A percentile compares a stretch with the other conserved stretches of the same genome.
These are phyloP conservation scores for Adansonia digitata DNA, from an alignment of 345 rosid species.

Conservation along the genomic window DNA sequence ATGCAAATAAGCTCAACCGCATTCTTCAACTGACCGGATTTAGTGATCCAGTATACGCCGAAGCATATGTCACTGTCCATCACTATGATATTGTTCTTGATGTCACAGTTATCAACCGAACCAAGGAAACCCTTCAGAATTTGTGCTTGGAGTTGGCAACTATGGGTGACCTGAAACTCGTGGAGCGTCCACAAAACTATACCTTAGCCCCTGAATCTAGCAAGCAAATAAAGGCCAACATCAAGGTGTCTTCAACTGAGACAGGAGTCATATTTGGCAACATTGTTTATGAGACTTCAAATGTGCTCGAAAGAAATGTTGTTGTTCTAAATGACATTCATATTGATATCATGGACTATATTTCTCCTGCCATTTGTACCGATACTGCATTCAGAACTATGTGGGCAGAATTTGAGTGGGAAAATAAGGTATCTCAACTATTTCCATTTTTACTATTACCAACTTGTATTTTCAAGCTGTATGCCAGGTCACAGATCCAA, in stretches of 20 bases:
- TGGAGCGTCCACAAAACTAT: constrained; percentile 96
- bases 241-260: constrained; percentile 97
- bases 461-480: not conserved
- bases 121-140: constrained; percentile 97
- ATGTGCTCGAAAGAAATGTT: constrained; percentile 76
- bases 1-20: constrained; percentile 93
- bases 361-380: constrained; percentile 84
- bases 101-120: constrained; percentile 85
- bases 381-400: constrained; percentile 89
- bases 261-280: constrained; percentile 98
- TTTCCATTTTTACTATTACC: not conserved
- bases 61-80: constrained; percentile 93
- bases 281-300: constrained; percentile 89
- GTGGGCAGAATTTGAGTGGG: constrained; percentile 99
- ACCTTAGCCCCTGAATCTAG: constrained; percentile 93
- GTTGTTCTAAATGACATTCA: constrained; percentile 94
- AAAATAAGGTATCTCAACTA: constrained; percentile 69
- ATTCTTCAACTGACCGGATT: constrained; percentile 97
- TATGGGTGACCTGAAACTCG: constrained; percentile 98
- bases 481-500: too few species aligned
- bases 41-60: constrained; percentile 98
- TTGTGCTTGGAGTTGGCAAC: constrained; percentile 96
- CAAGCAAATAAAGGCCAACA: constrained; percentile 97
- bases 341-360: constrained; percentile 94
- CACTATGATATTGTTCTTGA: constrained; percentile 97